Conservation (phyloP, 257 asterid species). For the Striga asiatica region DNA sequence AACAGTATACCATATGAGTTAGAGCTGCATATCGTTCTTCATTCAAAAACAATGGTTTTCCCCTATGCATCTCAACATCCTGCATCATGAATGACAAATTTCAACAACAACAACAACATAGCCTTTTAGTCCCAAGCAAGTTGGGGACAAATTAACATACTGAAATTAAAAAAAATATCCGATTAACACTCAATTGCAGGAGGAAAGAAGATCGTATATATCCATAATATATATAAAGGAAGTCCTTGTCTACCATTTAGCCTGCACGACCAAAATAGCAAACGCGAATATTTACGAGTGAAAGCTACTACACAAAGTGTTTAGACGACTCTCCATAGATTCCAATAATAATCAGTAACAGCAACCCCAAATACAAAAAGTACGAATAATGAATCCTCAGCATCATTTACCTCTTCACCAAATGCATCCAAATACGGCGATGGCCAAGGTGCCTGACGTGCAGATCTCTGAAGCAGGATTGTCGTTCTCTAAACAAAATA, state of each 20-base stretch:
- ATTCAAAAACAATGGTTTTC: constrained; percentile 80
- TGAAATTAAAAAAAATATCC: too few relatives aligned
- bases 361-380: neutral
- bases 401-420: constrained; percentile 95
- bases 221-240: too few relatives aligned
- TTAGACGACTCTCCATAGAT: neutral
- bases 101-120: too few relatives aligned
- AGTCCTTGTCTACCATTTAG: neutral
- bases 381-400: neutral
- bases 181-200: neutral
- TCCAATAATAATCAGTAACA: too few relatives aligned
- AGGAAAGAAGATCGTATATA: neutral
- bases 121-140: too few relatives aligned
- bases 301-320: neutral
- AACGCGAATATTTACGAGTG: neutral
- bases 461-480: constrained; percentile 82
- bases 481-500: constrained; percentile 61
- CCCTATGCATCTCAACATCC: constrained; percentile 82
- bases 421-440: constrained; percentile 93
- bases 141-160: too few relatives aligned
- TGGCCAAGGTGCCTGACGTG: constrained; percentile 97
- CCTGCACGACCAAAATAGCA: neutral
- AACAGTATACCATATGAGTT: constrained; percentile 62
- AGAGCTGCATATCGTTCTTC: constrained; percentile 91
- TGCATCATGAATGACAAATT: constrained; percentile 26